Base-by-base conservation (phyloP, 2,329 filamentous ascomycete species). In the Exophiala sp. region DNA sequence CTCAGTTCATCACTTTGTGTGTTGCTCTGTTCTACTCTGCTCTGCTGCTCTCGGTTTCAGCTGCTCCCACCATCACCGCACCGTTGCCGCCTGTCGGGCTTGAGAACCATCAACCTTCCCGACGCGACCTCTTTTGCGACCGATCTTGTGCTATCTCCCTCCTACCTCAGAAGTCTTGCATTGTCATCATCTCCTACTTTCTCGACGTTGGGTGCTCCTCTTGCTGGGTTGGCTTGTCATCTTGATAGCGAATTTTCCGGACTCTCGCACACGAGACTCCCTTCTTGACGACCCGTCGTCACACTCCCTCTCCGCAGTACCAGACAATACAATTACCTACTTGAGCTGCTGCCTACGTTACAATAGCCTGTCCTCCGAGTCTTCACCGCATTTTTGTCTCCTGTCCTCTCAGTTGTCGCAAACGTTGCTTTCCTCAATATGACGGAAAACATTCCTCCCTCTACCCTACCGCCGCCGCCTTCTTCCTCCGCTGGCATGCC, bases 401-500 rank as follows among this genome's bases (percentile, higher is more conserved):
- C 50, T 41, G 48, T 51, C 37, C 23, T 48, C 48, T 39, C 29
- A 46, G 30, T 46, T 48, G 35, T 49, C 45, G 35, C 24, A 45
- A 43, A 50, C 47, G 41, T 38, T 41, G 14, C 30, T 40, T 43
- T 52, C n/a, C 14, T 43, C 43, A 53, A 42, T 67, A 95, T 95
- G 89, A 82, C 88, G 72, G 88, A 95, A 66, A 80, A 79, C 72
- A 77, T 80, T 66, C 73, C 82, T 67, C 73, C 82, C 60, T 69
- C 82, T 57, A 73, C 77, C 62, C 70, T 79, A 60, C 73, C 80
- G 56, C 80, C 85, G 69, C 80, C 89, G 60, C 50, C 83, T 57
- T 79, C 84, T 18, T 18, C 34, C 48, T 79, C 83, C 62, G 75
- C 81, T 60, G 84, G 82, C 64, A 83, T 83, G 59, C 83, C 86